Evolutionary conservation across 2,329 filamentous ascomycete genomes (phyloP).

Genomic region (Pyricularia sp.): DNA sequence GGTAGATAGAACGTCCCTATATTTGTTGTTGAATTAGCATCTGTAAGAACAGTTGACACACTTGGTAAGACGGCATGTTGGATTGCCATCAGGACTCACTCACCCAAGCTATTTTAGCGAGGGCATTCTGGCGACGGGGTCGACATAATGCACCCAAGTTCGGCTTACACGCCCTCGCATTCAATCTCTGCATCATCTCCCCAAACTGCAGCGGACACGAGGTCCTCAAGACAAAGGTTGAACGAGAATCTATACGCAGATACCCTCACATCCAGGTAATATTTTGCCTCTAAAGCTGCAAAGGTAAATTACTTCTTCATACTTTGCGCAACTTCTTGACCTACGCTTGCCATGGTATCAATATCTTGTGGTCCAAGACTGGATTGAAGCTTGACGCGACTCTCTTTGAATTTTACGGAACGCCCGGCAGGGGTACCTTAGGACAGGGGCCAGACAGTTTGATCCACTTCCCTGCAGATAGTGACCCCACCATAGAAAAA

Average conservation of each 20-base stretch:
- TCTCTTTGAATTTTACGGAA: background rate
- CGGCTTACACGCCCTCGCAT: background rate
- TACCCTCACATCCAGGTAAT: background rate
- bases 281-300: background rate
- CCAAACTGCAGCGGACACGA: background rate
- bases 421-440: background rate
- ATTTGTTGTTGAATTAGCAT: background rate
- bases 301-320: background rate
- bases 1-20: conserved; percentile 7
- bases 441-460: background rate
- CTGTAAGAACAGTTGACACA: background rate
- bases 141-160: background rate
- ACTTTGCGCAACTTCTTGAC: background rate
- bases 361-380: background rate
- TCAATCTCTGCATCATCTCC: background rate
- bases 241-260: background rate
- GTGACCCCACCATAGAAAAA: background rate
- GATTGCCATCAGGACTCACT: background rate
- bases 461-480: background rate
- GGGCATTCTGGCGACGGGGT: background rate
- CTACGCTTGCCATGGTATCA: background rate
- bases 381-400: background rate
- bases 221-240: background rate
- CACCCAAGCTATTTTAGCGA: background rate
- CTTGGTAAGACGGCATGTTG: background rate